Base-by-base conservation (phyloP, 2,329 filamentous ascomycete genomes). In the Sarocladiaceae sp. region DNA sequence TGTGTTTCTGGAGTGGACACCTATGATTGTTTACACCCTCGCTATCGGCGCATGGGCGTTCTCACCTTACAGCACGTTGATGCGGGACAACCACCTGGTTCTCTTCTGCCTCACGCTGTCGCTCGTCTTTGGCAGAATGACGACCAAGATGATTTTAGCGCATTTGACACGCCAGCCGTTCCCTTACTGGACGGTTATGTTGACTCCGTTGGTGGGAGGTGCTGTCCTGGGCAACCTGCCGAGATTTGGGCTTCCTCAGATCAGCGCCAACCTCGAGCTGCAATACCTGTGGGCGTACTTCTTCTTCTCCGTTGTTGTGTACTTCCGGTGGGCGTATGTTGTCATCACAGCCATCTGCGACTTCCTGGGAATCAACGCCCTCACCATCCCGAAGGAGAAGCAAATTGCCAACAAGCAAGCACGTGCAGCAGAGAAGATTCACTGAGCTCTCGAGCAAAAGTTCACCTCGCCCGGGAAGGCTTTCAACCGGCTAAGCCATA, bases 121-220 rank as follows among this genome's bases (percentile, higher is more conserved):
- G n/a, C 92, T 97, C 62, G 94, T 97, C 54, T 97, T 99, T 68
- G 94, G 94, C 31, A 87, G 94, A 59, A 91, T 99, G 86, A 97
- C 94, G 0, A 99, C 94, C 35, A 99, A 97, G 76, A 97, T 97
- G 70, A 99, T 99, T 65, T 84, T 99, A 17, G 93, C 94, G 2
- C 94, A 99, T 69, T 77, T 99, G 50, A 94, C 94, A 2, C 84
- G 84, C 57, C 94, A 97, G 68, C 89, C 93, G 3, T 99, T 97
- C 71, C 94, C 94, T 1, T 95, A 89, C 78, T 97, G 92, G 91
- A 97, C 94, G 11, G 80, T 94, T 47, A 88, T 97, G 80, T 78
- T 97, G 33, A 83, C 82, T 29, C 94, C 94, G 7, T 83, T 99
- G 35, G 79, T 97, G 46, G 88, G 88, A 49, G 94, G 94, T 51